Conservation (phyloP, 23 red algal genomes). For the Gracilaria gracilis region DNA sequence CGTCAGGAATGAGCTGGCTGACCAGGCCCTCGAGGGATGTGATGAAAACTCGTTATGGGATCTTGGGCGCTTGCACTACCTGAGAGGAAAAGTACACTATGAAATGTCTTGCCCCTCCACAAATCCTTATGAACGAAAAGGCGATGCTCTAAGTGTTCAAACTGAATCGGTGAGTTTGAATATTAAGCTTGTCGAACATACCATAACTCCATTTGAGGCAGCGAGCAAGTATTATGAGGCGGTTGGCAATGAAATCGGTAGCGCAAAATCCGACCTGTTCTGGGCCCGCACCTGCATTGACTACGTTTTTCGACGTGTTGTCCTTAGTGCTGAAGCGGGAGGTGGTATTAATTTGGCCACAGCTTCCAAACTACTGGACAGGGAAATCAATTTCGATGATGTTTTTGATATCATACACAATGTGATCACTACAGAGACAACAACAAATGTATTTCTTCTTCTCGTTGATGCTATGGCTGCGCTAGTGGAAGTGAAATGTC, state of each 20-base stretch:
- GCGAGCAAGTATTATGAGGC: constrained; percentile 73
- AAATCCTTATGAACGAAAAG: constrained; percentile 15
- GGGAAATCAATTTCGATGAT: constrained; percentile 52
- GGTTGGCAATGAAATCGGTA: constrained; percentile 67
- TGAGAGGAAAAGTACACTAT: constrained; percentile 62
- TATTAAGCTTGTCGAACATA: constrained; percentile 40
- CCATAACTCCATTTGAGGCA: constrained; percentile 72
- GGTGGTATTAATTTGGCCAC: constrained; percentile 55
- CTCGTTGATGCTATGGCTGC: constrained; percentile 70
- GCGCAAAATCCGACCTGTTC: constrained; percentile 64
- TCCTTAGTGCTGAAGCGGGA: constrained; percentile 45
- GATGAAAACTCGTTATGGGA: constrained; percentile 65
- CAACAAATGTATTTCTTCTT: constrained; percentile 70
- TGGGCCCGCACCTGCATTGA: constrained; percentile 79
- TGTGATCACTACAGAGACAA: constrained; percentile 30
- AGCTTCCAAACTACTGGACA: constrained; percentile 48
- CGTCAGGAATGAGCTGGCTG: constrained; percentile 57
- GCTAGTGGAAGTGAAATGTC: constrained; percentile 74
- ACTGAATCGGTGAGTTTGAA: constrained; percentile 25
- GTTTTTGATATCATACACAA: constrained; percentile 68
- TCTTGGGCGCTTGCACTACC: constrained; percentile 69
- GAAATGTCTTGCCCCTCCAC: constrained; percentile 63
- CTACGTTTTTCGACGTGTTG: constrained; percentile 64
- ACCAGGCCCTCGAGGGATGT: constrained; percentile 47
- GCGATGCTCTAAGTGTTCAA: constrained; percentile 4